Percentiles rank a stretch among this genome's conserved stretches.
phyloP scores from a whole-genome alignment of 73 alveolate species.

The Tetrahymena thermophila region DNA sequence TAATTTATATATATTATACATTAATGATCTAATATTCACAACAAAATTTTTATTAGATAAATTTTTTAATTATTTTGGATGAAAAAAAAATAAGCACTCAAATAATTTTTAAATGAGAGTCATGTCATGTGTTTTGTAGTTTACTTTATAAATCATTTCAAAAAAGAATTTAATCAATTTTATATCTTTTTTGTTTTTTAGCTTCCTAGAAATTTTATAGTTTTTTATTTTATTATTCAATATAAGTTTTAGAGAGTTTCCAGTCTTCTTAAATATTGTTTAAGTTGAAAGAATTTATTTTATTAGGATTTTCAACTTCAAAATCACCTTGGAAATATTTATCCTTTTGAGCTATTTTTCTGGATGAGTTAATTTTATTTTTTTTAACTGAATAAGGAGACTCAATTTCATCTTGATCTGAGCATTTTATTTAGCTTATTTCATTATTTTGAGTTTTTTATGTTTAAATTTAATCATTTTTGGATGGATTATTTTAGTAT shows the following conservation, averaged over 20 bases:
- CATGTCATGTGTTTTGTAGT: too few species aligned
- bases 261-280: not conserved
- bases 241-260: too few species aligned
- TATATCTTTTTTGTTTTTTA: too few species aligned
- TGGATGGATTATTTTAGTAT: not conserved
- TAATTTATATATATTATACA: too few species aligned
- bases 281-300: not conserved
- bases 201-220: not conserved
- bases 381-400: not conserved
- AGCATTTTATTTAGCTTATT: not conserved
- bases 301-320: not conserved
- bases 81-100: too few species aligned
- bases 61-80: too few species aligned
- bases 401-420: not conserved
- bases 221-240: not conserved
- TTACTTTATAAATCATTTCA: too few species aligned
- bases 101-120: too few species aligned
- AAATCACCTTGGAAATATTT: not conserved
- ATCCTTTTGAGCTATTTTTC: not conserved
- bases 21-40: too few species aligned
- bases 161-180: not conserved
- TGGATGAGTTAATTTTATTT: not conserved
- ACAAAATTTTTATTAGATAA: too few species aligned
- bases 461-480: too few species aligned
- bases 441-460: not conserved